These are phyloP conservation scores for Brassica napus DNA, from an alignment of 345 rosid species.

Conservation along the genomic window Da-Ae NC_063437.1:18750501-18751000, in stretches of 20 bases:
- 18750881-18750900: not conserved
- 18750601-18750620: no score
- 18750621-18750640: no score
- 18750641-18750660: no score
- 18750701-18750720: not conserved
- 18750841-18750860: conserved; percentile 84
- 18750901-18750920: conserved; percentile 19
- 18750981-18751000: conserved; percentile 11
- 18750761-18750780: conserved; percentile 94
- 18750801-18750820: conserved; percentile 98
- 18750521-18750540: no score
- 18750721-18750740: conserved; percentile 92
- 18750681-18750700: not conserved
- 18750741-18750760: conserved; percentile 98
- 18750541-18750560: no score
- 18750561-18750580: no score
- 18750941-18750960: conserved; percentile 24
- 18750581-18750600: no score
- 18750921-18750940: conserved; percentile 5
- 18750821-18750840: conserved; percentile 81
- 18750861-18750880: not conserved
- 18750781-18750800: conserved; percentile 95
- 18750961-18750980: conserved; percentile 80
- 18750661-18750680: no score
- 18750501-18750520: no score